A percentile compares a stretch with the other conserved stretches of the same genome.
Evolutionary conservation across 331 rosid species (phyloP).

Genomic region (Stylosanthes scabra): DNA sequence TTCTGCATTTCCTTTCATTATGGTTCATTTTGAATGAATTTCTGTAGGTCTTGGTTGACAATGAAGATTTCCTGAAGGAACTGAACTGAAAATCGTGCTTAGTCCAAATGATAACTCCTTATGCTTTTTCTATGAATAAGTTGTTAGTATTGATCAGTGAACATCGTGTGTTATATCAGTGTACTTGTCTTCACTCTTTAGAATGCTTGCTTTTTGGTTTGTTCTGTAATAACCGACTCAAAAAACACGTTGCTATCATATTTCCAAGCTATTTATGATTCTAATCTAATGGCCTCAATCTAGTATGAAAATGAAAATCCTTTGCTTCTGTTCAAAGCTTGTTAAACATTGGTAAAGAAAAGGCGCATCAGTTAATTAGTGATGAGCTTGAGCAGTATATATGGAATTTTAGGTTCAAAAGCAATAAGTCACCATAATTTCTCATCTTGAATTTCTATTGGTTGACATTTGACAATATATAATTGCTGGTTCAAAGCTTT

Average conservation of each 20-base stretch:
- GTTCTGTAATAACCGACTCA: constrained; percentile 22
- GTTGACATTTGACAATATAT: too few relatives aligned
- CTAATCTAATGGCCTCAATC: too few relatives aligned
- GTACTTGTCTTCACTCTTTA: neutral
- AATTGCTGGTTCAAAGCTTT: neutral
- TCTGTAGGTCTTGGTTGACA: constrained; percentile 87
- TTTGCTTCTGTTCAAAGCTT: too few relatives aligned
- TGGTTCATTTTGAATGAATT: constrained; percentile 26
- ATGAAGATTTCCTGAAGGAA: constrained; percentile 82
- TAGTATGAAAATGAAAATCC: too few relatives aligned
- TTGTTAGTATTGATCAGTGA: constrained; percentile 8
- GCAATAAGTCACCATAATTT: too few relatives aligned
- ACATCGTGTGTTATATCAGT: constrained; percentile 14
- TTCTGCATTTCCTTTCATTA: constrained; percentile 1
- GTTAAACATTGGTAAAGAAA: too few relatives aligned
- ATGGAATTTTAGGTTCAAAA: too few relatives aligned
- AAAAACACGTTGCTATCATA: neutral
- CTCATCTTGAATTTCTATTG: too few relatives aligned
- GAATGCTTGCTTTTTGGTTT: constrained; percentile 21
- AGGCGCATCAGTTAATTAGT: too few relatives aligned
- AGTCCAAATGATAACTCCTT: neutral
- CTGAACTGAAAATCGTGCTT: constrained; percentile 47
- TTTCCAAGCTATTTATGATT: constrained; percentile 17
- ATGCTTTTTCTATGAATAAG: constrained; percentile 39
- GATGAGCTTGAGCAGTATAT: too few relatives aligned